A percentile compares a stretch with the other conserved stretches of the same genome.
Conservation (phyloP, 352 stramenopile species). For the Phytophthora ramorum region DNA sequence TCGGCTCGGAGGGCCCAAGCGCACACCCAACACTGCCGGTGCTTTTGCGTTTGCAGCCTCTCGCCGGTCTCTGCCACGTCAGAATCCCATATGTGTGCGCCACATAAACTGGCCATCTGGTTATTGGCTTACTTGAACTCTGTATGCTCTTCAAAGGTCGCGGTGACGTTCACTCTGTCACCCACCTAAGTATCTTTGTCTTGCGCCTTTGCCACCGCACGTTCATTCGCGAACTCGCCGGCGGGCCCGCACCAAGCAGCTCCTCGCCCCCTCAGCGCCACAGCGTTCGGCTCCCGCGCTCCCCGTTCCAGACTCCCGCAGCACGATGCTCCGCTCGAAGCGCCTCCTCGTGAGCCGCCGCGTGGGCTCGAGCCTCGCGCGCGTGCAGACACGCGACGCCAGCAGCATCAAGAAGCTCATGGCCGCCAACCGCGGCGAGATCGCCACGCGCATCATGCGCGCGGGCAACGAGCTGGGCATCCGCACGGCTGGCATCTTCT, state of each 20-base stretch:
- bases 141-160: conserved; percentile 32
- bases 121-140: conserved; percentile 25
- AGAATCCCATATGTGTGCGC: conserved; percentile 12
- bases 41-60: conserved; percentile 19
- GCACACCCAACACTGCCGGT: conserved; percentile 10
- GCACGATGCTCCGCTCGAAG: conserved; percentile 54
- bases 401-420: conserved; percentile 96
- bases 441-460: conserved; percentile 97
- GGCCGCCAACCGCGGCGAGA: conserved; percentile 98
- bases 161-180: conserved; percentile 20
- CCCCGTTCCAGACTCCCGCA: conserved; percentile 2
- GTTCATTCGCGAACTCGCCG: conserved; percentile 39
- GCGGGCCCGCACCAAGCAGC: conserved; percentile 6
- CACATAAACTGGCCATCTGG: conserved; percentile 29
- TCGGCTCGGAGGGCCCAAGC: background rate
- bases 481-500: conserved; percentile 92
- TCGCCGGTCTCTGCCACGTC: conserved; percentile 4
- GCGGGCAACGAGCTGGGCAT: conserved; percentile 94
- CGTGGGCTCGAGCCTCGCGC: conserved; percentile 24
- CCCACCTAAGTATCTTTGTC: conserved; percentile 25
- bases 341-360: conserved; percentile 32
- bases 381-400: conserved; percentile 54
- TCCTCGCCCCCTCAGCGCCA: conserved; percentile 1
- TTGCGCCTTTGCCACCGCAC: conserved; percentile 5
- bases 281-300: conserved; percentile 21